Evolutionary conservation across 768 basidiomycete species (phyloP), one percentile per base, ranked within the genome.

Genomic region (Suillus luteus): DNA sequence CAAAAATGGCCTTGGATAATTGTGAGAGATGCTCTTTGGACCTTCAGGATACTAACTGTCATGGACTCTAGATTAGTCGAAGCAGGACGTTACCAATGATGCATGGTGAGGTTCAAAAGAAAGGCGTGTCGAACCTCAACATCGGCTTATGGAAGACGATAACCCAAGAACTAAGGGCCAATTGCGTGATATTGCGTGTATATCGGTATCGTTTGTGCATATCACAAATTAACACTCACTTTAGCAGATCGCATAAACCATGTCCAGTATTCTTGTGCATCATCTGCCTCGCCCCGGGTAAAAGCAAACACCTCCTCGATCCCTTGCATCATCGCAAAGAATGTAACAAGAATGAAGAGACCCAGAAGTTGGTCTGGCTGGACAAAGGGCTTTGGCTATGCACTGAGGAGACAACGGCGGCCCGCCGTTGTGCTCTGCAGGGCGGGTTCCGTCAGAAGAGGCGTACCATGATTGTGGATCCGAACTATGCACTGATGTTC

Each of bases 41-140:
- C 62, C 63, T 52, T 64, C 51, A 31, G 49, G 19, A 11, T 49
- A 57, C 61, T 62, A 41, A 38, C 54, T 63, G 38, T 17, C 8
- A 31, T 22, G 15, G 15, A 48, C 22, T 48, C 33, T 17, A 55
- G 55, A 38, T 22, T 38, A 12, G 15, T 38, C 22, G 9, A 57
- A 57, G 33, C 8, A 57, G 12, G 22, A 2, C 1, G 8, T 14
- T 6, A 14, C 37, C 12, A 24, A 55, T 22, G 22, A 49, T 38
- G 22, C 22, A 31, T 61, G 15, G 33, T 27, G 37, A 48, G n/a
- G 14, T 61, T 55, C 27, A 61, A 38, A 48, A 55, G 19, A 33
- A 35, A 51, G 27, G 44, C 14, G n/a, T 52, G 46, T 33, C 60
- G 52, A 61, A 54, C 60, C 33, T 37, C 17, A 51, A 54, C 60